These are phyloP conservation scores for Arctium minus DNA, from an alignment of 129 eudicot genomes.

Conservation along the genomic window DNA sequence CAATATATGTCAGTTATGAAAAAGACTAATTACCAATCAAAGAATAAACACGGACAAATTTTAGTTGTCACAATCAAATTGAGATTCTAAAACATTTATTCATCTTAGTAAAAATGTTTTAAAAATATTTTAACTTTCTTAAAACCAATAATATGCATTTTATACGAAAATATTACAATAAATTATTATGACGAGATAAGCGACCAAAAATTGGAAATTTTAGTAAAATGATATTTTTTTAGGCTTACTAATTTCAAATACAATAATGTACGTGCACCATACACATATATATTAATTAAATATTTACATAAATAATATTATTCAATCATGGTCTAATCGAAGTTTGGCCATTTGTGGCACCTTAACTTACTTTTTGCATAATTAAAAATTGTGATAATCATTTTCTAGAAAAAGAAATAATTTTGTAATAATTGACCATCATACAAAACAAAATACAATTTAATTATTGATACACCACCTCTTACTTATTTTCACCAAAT, in stretches of 20 bases:
- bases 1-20: too few relatives aligned
- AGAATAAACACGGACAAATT: too few relatives aligned
- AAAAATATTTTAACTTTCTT: not conserved
- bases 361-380: not conserved
- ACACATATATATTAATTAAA: not conserved
- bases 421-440: not conserved
- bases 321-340: not conserved
- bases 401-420: not conserved
- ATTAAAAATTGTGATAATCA: not conserved
- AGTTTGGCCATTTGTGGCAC: constrained; percentile 13
- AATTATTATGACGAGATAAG: too few relatives aligned
- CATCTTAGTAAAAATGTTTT: not conserved
- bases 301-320: not conserved
- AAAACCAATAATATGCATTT: not conserved
- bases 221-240: not conserved
- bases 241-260: not conserved
- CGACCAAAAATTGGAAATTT: too few relatives aligned
- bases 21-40: too few relatives aligned
- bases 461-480: too few relatives aligned
- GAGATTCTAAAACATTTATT: too few relatives aligned
- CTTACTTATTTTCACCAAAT: not conserved
- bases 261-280: not conserved
- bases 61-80: not conserved
- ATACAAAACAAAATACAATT: not conserved
- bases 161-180: not conserved